Base-by-base conservation (phyloP, 1,284 basidiomycete species). In the Apiotrichum mycotoxinovorans region DNA sequence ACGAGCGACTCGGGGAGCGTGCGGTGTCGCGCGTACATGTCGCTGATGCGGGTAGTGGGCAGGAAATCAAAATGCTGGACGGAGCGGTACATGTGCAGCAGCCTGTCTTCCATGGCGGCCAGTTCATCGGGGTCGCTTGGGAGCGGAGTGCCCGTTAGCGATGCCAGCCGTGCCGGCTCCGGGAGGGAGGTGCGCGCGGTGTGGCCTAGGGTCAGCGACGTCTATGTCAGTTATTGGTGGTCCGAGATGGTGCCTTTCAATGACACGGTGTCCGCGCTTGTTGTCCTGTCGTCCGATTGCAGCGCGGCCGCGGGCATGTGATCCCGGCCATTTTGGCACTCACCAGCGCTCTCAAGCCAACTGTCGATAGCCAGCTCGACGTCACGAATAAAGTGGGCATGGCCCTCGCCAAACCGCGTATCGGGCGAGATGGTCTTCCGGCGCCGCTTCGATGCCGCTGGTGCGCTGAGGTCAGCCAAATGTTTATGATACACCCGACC, bases 11-110 rank as follows among this genome's bases (percentile, higher is more conserved):
- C 58, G 25, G 66, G 64, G 3, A 66, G 41, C 2, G 55, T 48
- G 15, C 66, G 58, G 38, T 63, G 63, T 15, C 66, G 60, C 0
- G 51, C 26, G 37, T 67, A 66, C 22, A 67, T 59, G 30, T 56
- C 53, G 37, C 43, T 33, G 8, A 62, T 50, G n/a, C 60, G 54
- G 7, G 20, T 15, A 1, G 54, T 26, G 0, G 48, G 17, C 10
- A 62, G 54, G 22, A 62, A 62, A 41, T 62, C 60, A 23, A 62
- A 62, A 37, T 58, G 54, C 52, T 62, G 60, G 3, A 62, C 41
- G 8, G 43, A n/a, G 18, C 57, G 57, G 52, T 59, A 57, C 8
- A 57, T 50, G 10, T 51, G 18, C 17, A 62, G 35, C 17, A 62
- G 57, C 20, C 60, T 47, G 51, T 62, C 57, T 35, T 62, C 60